Evolutionary conservation across 805 yeast species (phyloP).

Genomic region (Ogataea nitratoaversa): DNA sequence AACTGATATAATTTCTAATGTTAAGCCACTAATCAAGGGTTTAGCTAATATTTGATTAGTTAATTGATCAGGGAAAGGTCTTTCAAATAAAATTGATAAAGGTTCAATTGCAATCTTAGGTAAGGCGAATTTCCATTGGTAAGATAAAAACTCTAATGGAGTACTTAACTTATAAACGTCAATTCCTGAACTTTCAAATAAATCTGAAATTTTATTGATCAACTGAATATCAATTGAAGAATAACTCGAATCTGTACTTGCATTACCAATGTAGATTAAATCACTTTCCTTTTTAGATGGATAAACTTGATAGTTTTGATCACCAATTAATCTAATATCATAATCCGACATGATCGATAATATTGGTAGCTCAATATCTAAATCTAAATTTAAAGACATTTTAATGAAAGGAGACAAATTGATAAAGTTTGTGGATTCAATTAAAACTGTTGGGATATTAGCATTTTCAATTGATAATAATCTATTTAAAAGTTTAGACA

Average conservation of each 20-base stretch:
- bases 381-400: slow-evolving; percentile 33
- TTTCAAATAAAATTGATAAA: slow-evolving; percentile 68
- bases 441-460: slow-evolving; percentile 48
- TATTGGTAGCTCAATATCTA: slow-evolving; percentile 33
- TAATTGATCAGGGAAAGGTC: slow-evolving; percentile 55
- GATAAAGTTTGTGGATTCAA: slow-evolving; percentile 70
- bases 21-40: slow-evolving; percentile 78
- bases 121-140: slow-evolving; percentile 83
- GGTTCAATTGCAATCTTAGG: slow-evolving; percentile 79
- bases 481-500: slow-evolving; percentile 33
- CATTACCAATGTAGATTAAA: slow-evolving; percentile 40
- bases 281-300: slow-evolving; percentile 39
- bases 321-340: slow-evolving; percentile 43
- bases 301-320: slow-evolving; percentile 32
- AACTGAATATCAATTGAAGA: slow-evolving; percentile 36
- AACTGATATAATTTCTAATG: slow-evolving; percentile 68
- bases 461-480: slow-evolving; percentile 15
- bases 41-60: slow-evolving; percentile 71
- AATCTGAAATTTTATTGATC: slow-evolving; percentile 33
- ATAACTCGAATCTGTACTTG: slow-evolving; percentile 41
- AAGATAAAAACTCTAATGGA: slow-evolving; percentile 56
- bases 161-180: slow-evolving; percentile 47
- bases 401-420: slow-evolving; percentile 67
- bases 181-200: slow-evolving; percentile 37
- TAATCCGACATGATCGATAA: slow-evolving; percentile 60